phyloP scores from a whole-genome alignment of 441 rosid genomes.

The Daphne laureola region DNA sequence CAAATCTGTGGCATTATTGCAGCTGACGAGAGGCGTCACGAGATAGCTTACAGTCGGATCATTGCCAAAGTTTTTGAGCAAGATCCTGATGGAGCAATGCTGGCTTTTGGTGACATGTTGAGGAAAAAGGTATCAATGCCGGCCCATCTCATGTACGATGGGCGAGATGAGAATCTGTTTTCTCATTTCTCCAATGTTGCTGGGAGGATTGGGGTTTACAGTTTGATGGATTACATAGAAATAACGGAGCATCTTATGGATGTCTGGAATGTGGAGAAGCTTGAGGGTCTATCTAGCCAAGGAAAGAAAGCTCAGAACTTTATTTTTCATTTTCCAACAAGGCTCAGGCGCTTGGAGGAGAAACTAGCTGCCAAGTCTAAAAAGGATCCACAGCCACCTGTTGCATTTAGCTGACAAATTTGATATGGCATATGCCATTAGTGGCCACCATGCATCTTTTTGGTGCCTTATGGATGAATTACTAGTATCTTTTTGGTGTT shows the following conservation, averaged over 20 bases:
- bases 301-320: conserved; percentile 85
- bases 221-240: conserved; percentile 82
- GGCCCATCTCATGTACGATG: conserved; percentile 91
- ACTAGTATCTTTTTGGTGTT: no score
- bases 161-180: conserved; percentile 59
- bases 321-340: conserved; percentile 58
- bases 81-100: conserved; percentile 76
- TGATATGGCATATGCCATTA: no score
- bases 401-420: conserved; percentile 80
- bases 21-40: conserved; percentile 92
- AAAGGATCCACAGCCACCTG: conserved; percentile 26
- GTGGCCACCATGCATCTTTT: no score
- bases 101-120: conserved; percentile 93
- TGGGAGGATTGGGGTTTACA: conserved; percentile 80
- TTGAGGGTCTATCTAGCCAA: conserved; percentile 65
- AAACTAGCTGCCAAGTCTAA: conserved; percentile 66
- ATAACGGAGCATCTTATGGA: conserved; percentile 84
- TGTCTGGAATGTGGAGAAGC: conserved; percentile 62
- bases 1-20: conserved; percentile 91
- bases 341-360: conserved; percentile 77
- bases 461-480: no score
- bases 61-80: conserved; percentile 81
- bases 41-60: conserved; percentile 86
- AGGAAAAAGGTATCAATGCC: conserved; percentile 90
- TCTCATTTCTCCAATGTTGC: conserved; percentile 84